Evolutionary conservation across 176 grass and related monocot genomes (phyloP), one percentile per base, ranked within the genome.

Genomic region (Olyra latifolia): DNA sequence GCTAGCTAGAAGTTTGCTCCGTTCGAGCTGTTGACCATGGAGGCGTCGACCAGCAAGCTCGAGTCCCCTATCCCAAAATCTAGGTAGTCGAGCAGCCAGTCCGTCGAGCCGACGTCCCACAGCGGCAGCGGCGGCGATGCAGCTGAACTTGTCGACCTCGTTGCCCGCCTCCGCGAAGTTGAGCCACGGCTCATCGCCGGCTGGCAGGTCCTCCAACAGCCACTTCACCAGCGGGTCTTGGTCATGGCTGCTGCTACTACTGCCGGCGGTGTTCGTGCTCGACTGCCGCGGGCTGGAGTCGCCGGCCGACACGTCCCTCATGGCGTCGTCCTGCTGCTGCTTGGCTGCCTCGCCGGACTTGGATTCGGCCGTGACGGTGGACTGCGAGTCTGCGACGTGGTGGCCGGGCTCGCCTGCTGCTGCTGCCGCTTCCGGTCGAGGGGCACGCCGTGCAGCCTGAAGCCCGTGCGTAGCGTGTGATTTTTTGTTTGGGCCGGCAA

Each of bases 61-160:
- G 72, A 85, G 46, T 86, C 88, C 44, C 72, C 85, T 55, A 84
- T 80, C 39, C 76, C 90, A 83, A 83, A 87, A 75, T 82, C 61
- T 84, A 87, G 85, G 71, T 91, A 98, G 74, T 98, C 95, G 25
- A 95, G 86, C 40, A 98, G 77, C 95, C 95, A 98, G 23, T 98
- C 88, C 5, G 64, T 84, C 38, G 61, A 49, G 56, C 87, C 79
- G 22, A 39, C 30, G 35, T 81, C 72, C 93, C 93, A 97, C 1
- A 80, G 66, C 4, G 79, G 84, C 82, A 82, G 77, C 81, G 39
- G 29, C 28, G 8, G 77, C 20, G 24, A 71, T 85, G 72, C 72
- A 58, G 30, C 66, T 91, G 32, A 89, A 73, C 32, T 86, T 89
- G 12, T 91, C 85, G 20, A 85, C 71, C 0, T 69, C 62, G 32